Conservation (phyloP, 768 basidiomycete genomes). For the Termitomyces titanicus region DNA sequence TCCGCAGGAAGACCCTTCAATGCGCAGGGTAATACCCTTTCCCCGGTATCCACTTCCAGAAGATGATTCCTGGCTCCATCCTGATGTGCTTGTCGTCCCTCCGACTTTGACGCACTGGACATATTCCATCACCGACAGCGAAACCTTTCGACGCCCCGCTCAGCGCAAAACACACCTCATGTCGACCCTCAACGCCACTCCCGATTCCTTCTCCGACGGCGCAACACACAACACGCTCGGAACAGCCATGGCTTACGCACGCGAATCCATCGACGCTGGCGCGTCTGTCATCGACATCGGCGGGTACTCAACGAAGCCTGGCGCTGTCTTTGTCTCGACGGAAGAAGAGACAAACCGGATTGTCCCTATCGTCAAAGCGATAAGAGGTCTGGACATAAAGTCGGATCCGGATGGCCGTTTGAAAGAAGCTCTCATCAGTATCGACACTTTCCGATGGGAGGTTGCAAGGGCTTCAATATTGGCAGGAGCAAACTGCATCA, state of each 20-base stretch:
- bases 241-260: constrained; percentile 51
- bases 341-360: constrained; percentile 75
- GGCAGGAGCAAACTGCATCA: constrained; percentile 90
- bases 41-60: constrained; percentile 45
- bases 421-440: constrained; percentile 54
- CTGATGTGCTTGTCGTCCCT: constrained; percentile 32
- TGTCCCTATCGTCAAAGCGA: constrained; percentile 61
- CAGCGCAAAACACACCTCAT: constrained; percentile 64
- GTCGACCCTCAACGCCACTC: constrained; percentile 91
- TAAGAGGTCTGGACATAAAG: constrained; percentile 22
- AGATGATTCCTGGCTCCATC: constrained; percentile 18
- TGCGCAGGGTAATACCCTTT: constrained; percentile 76
- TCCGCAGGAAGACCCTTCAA: constrained; percentile 36
- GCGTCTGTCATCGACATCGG: constrained; percentile 89
- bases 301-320: constrained; percentile 89
- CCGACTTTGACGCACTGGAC: constrained; percentile 50
- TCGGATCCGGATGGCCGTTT: constrained; percentile 2
- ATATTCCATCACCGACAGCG: constrained; percentile 26
- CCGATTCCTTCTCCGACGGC: constrained; percentile 96
- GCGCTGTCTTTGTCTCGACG: constrained; percentile 58
- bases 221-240: constrained; percentile 48
- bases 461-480: constrained; percentile 73
- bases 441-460: constrained; percentile 85
- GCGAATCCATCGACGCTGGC: constrained; percentile 46
- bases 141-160: constrained; percentile 5